Evolutionary conservation across 2,329 filamentous ascomycete genomes (phyloP).

Genomic region (Graphilbum ipis-grandicollis): DNA sequence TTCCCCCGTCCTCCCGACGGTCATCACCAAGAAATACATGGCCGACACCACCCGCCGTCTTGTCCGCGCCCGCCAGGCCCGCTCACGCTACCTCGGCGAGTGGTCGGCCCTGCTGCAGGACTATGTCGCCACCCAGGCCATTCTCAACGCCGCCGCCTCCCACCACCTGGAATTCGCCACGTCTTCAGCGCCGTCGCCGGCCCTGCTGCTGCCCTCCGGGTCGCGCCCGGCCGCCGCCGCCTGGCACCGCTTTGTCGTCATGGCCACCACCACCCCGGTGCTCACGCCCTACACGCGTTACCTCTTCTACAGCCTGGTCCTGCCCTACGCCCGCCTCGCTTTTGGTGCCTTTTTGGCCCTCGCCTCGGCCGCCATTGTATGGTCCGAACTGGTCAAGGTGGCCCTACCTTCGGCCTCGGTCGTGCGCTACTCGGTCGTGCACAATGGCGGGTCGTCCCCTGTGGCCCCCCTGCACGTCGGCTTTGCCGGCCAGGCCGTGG

Average conservation of each 20-base stretch:
- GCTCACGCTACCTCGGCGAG: conserved; percentile 65
- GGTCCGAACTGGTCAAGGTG: conserved; percentile 86
- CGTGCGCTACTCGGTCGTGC: conserved; percentile 49
- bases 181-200: conserved; percentile 27
- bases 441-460: conserved; percentile 44
- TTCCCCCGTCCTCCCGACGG: conserved; percentile 43
- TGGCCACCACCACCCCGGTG: conserved; percentile 28
- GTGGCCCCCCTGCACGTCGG: conserved; percentile 45
- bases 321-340: conserved; percentile 49
- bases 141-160: conserved; percentile 69
- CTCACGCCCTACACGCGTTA: conserved; percentile 73
- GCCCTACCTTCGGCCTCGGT: conserved; percentile 60
- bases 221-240: too few species aligned
- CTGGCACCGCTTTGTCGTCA: background rate
- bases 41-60: conserved; percentile 76
- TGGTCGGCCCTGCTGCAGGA: conserved; percentile 67
- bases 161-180: conserved; percentile 62
- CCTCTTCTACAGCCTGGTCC: conserved; percentile 52
- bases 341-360: conserved; percentile 51
- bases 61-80: conserved; percentile 65
- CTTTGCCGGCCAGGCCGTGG: conserved; percentile 71
- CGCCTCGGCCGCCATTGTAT: conserved; percentile 71
- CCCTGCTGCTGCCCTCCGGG: background rate
- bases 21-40: conserved; percentile 85
- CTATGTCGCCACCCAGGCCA: conserved; percentile 58